phyloP scores from a whole-genome alignment of 202 grass and related monocot species.

The Carex sylvatica region DNA sequence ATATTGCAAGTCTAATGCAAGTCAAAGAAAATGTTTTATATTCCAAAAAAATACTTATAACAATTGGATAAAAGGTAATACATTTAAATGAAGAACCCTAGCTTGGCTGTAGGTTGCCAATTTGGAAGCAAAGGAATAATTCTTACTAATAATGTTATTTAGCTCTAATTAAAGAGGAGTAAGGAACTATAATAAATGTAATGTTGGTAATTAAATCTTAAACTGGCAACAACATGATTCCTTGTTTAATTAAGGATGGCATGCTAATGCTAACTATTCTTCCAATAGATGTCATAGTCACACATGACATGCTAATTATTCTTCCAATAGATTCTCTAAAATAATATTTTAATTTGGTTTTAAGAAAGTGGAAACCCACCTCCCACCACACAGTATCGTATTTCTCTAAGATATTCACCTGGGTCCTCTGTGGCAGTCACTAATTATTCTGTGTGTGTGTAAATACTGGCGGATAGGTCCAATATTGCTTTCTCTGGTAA shows the following conservation, averaged over 20 bases:
- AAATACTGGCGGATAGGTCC: neutral
- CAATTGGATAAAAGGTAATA: neutral
- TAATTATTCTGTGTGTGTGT: neutral
- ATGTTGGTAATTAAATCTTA: conserved; percentile 1
- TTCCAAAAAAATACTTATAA: neutral
- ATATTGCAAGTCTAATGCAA: neutral
- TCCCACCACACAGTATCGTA: neutral
- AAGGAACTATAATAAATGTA: neutral
- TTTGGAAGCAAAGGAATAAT: neutral
- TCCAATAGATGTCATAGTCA: neutral
- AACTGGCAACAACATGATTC: neutral
- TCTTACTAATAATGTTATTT: conserved; percentile 1
- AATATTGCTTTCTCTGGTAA: neutral
- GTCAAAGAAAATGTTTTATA: neutral
- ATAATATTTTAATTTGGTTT: neutral
- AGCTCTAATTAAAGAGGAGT: neutral
- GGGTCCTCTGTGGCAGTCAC: neutral
- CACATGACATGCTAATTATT: conserved; percentile 9
- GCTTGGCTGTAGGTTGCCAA: neutral
- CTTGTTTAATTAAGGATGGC: neutral
- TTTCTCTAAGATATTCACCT: neutral
- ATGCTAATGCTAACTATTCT: too few relatives aligned
- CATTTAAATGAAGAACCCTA: neutral
- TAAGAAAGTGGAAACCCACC: neutral
- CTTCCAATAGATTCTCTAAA: neutral